A percentile compares a stretch with the other conserved stretches of the same genome.
These are phyloP conservation scores for Nemophila menziesii DNA, from an alignment of 257 asterid genomes.

Conservation along the genomic window DNA sequence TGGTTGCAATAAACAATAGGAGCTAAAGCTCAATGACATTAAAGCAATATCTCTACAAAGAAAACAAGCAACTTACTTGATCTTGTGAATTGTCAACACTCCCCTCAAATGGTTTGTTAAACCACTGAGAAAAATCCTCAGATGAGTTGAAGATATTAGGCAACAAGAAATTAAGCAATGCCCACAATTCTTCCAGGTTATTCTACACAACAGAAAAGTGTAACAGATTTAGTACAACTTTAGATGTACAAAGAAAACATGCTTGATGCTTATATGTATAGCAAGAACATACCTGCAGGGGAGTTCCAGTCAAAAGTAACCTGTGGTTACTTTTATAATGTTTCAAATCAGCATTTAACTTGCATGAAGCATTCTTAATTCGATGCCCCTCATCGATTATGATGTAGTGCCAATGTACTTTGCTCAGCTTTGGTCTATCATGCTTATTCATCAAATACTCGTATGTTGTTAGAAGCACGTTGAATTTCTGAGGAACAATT, in stretches of 20 bases:
- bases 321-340: constrained; percentile 93
- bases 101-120: constrained; percentile 93
- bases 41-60: neutral
- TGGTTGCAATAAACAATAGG: constrained; percentile 18
- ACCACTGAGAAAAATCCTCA: constrained; percentile 99
- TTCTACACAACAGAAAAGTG: constrained; percentile 36
- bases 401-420: constrained; percentile 88
- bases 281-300: constrained; percentile 63
- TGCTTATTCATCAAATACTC: constrained; percentile 99
- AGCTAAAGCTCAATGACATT: constrained; percentile 6
- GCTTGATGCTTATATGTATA: too few relatives aligned
- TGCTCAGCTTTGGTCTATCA: constrained; percentile 93
- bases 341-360: constrained; percentile 93
- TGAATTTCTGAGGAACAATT: constrained; percentile 85
- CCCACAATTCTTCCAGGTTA: constrained; percentile 99
- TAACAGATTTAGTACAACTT: neutral
- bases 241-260: neutral
- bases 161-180: constrained; percentile 91
- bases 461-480: constrained; percentile 88
- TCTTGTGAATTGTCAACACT: constrained; percentile 85
- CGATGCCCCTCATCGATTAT: constrained; percentile 99
- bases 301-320: constrained; percentile 95
- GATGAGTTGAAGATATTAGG: constrained; percentile 97
- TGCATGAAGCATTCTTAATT: constrained; percentile 99
- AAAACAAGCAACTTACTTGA: constrained; percentile 37